A percentile compares a stretch with the other conserved stretches of the same genome.
Conservation (phyloP, 352 stramenopile genomes). For the Globisporangium paroecandrum region DNA sequence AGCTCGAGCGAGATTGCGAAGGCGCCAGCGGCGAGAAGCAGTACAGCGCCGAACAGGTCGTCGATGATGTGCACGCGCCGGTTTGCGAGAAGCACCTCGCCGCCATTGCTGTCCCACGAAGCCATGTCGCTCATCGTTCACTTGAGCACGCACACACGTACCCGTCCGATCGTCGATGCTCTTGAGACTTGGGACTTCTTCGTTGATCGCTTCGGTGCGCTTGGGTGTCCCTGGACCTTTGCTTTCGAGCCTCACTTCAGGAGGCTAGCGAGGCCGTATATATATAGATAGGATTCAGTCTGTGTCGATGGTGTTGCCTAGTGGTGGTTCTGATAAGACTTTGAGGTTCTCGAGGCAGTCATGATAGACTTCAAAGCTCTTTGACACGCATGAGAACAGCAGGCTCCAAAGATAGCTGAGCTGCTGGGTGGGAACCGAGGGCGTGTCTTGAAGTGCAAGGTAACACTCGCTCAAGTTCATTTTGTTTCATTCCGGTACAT, state of each 20-base stretch:
- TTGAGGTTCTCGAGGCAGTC: neutral
- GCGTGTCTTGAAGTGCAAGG: neutral
- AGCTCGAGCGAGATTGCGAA: constrained; percentile 62
- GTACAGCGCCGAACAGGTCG: constrained; percentile 61
- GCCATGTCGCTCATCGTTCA: constrained; percentile 7
- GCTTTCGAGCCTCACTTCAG: neutral
- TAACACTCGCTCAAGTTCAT: neutral
- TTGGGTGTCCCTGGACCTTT: neutral
- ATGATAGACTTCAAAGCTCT: neutral
- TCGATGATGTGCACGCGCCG: constrained; percentile 70
- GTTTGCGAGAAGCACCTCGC: constrained; percentile 22
- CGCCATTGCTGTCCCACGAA: constrained; percentile 11
- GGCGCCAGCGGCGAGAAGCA: constrained; percentile 47
- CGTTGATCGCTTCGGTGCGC: neutral
- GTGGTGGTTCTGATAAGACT: constrained; percentile 1
- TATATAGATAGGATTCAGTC: constrained; percentile 6
- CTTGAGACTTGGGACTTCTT: neutral
- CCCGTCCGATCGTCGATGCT: neutral
- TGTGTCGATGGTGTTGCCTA: neutral
- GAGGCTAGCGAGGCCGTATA: neutral
- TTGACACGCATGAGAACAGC: neutral
- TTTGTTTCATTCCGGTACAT: neutral
- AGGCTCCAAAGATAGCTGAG: constrained; percentile 7
- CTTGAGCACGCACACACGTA: neutral
- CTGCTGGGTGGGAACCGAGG: neutral